A percentile compares a stretch with the other conserved stretches of the same genome.
Evolutionary conservation across 139 green algal species (phyloP).

Genomic region (Chlorella sorokiniana): DNA sequence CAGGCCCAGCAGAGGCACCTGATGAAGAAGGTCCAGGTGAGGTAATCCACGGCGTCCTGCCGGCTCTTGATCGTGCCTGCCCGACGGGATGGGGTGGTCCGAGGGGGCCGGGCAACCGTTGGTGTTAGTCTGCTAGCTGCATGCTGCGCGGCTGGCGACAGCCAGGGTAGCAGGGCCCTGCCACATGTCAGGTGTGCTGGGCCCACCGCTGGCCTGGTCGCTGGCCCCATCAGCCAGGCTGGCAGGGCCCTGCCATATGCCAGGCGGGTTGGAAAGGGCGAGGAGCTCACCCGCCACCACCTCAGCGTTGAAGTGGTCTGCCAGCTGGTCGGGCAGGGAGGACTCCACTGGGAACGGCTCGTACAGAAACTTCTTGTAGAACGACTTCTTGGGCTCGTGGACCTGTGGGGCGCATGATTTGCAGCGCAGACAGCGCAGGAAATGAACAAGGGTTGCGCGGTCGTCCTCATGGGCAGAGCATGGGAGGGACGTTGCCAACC

Average conservation of each 20-base stretch:
- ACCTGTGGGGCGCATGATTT: too few species aligned
- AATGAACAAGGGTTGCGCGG: background rate
- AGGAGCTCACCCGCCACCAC: slow-evolving; percentile 80
- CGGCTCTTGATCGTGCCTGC: slow-evolving; percentile 53
- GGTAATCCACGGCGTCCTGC: slow-evolving; percentile 94
- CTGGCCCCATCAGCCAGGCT: too few species aligned
- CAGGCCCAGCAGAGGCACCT: too few species aligned
- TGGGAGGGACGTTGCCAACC: too few species aligned
- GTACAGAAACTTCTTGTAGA: slow-evolving; percentile 99
- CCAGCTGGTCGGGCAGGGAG: slow-evolving; percentile 79
- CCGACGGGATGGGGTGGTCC: background rate
- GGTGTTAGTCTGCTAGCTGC: background rate
- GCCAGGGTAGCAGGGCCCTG: too few species aligned
- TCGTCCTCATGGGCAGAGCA: too few species aligned
- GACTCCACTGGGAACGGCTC: slow-evolving; percentile 98
- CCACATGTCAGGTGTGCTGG: too few species aligned
- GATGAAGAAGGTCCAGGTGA: slow-evolving; percentile 98
- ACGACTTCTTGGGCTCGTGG: slow-evolving; percentile 98
- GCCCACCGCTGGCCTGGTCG: too few species aligned
- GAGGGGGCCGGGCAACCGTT: background rate
- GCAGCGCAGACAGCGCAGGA: background rate
- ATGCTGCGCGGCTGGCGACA: background rate
- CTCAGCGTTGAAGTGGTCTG: slow-evolving; percentile 97
- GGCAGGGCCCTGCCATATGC: too few species aligned
- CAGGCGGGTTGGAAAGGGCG: too few species aligned